Percentiles rank a stretch among this genome's conserved stretches.
Evolutionary conservation across 1,284 basidiomycete genomes (phyloP).

Genomic region (Megacollybia platyphylla): DNA sequence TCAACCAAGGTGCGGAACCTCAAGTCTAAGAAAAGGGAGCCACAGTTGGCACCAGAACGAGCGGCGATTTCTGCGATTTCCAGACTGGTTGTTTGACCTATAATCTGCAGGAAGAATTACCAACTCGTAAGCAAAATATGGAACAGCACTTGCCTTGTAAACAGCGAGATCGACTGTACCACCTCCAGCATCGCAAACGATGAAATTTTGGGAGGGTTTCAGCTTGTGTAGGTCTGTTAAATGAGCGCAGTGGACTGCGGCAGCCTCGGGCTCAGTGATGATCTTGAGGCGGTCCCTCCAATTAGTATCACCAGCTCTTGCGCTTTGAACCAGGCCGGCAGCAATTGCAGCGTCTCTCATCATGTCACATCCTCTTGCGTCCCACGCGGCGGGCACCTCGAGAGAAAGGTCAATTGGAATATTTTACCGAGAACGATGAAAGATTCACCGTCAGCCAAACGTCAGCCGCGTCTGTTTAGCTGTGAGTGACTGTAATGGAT

Average conservation of each 20-base stretch:
- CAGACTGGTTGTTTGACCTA: conserved; percentile 54
- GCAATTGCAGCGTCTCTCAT: conserved; percentile 73
- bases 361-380: conserved; percentile 65
- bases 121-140: background rate
- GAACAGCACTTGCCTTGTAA: conserved; percentile 37
- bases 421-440: conserved; percentile 13
- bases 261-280: conserved; percentile 79
- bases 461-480: conserved; percentile 4
- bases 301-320: conserved; percentile 52
- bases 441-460: background rate
- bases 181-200: conserved; percentile 68
- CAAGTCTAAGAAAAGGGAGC: conserved; percentile 71
- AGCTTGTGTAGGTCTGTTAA: conserved; percentile 67
- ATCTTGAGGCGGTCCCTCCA: conserved; percentile 72
- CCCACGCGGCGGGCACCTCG: conserved; percentile 80
- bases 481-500: background rate
- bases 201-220: conserved; percentile 66
- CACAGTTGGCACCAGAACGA: conserved; percentile 71
- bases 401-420: conserved; percentile 71
- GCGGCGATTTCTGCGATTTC: conserved; percentile 82
- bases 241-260: conserved; percentile 72
- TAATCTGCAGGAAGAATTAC: conserved; percentile 4
- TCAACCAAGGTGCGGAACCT: conserved; percentile 69
- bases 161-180: conserved; percentile 45
- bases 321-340: conserved; percentile 63